Base-by-base conservation (phyloP, 805 yeast species). In the Wickerhamomyces pijperi region DNA sequence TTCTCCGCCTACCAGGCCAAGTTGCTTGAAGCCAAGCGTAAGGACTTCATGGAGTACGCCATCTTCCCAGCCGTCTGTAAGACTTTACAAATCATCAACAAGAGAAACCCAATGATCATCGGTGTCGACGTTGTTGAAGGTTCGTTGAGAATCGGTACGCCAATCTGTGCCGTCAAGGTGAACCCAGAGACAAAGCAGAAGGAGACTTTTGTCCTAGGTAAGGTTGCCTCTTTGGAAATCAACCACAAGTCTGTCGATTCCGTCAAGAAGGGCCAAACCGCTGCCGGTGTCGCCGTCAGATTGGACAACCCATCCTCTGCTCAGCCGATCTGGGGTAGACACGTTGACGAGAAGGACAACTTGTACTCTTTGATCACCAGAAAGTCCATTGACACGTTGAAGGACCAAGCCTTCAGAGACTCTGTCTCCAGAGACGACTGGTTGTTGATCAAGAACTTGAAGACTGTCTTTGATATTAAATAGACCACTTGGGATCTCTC, bases 291-390 rank as follows among this genome's bases (percentile, higher is more conserved):
- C 46, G 98, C 99, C 46, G 84, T 92, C 82, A 79, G 98, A 70
- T 72, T 92, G 55, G 98, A 92, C 41, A 82, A 85, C 53, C 88
- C 95, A 48, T 82, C 95, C 34, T 71, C 82, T 42, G 90, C 84
- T 47, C 95, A 87, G 65, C 97, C 98, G 40, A 79, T 85, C 13
- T 92, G 97, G 97, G 99, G 99, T 46, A 85, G 98, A 68, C 99
- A 92, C 58, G 94, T 92, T 51, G 95, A 87, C 61, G 99, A 92
- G 64, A 68, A 76, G 42, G 99, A 92, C 61, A 71, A 74, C 35
- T 68, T 92, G 57, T 92, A 88, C 65, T 90, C 98, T n/a, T 70
- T 82, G 66, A 74, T 92, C 47, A 59, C 92, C 12, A 78, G 98
- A 70, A 83, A 71, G 62, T 83, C 95, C 28, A 88, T 92, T 51